Percentiles rank a stretch among this genome's conserved stretches.
Evolutionary conservation across 1,139 yeast species (phyloP).

Genomic region (Taphrina pruni): DNA sequence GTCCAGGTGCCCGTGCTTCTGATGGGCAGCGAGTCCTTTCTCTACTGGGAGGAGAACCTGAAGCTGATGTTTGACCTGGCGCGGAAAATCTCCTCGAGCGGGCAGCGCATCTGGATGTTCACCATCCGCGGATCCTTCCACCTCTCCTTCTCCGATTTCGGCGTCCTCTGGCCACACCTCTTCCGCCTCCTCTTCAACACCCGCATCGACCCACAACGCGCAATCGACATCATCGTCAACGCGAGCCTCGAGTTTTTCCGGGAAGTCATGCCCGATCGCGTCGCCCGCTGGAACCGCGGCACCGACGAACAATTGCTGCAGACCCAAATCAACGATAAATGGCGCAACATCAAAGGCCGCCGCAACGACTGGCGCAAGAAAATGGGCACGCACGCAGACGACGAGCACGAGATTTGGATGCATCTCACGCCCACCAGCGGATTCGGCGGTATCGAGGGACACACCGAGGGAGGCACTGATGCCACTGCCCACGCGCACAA

Average conservation of each 20-base stretch:
- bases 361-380: constrained; percentile 36
- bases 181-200: constrained; percentile 30
- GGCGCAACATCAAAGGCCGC: constrained; percentile 34
- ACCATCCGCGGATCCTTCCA: constrained; percentile 41
- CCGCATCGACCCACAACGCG: constrained; percentile 36
- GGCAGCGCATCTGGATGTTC: constrained; percentile 18
- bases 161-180: constrained; percentile 36
- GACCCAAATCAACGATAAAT: constrained; percentile 36
- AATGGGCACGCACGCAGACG: constrained; percentile 21
- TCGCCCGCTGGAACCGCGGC: constrained; percentile 35
- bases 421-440: constrained; percentile 35
- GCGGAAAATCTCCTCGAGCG: constrained; percentile 10
- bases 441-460: constrained; percentile 38
- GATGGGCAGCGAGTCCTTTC: constrained; percentile 32
- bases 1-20: constrained; percentile 28
- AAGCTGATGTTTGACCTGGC: constrained; percentile 34
- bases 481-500: constrained; percentile 27
- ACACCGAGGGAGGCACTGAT: constrained; percentile 27
- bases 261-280: constrained; percentile 15
- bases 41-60: constrained; percentile 40
- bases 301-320: constrained; percentile 21
- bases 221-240: constrained; percentile 37
- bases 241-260: constrained; percentile 28
- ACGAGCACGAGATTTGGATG: constrained; percentile 36
- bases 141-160: constrained; percentile 38